These are phyloP conservation scores for Paspalum notatum DNA, from an alignment of 176 grass and related monocot genomes.

Conservation along the genomic window DNA sequence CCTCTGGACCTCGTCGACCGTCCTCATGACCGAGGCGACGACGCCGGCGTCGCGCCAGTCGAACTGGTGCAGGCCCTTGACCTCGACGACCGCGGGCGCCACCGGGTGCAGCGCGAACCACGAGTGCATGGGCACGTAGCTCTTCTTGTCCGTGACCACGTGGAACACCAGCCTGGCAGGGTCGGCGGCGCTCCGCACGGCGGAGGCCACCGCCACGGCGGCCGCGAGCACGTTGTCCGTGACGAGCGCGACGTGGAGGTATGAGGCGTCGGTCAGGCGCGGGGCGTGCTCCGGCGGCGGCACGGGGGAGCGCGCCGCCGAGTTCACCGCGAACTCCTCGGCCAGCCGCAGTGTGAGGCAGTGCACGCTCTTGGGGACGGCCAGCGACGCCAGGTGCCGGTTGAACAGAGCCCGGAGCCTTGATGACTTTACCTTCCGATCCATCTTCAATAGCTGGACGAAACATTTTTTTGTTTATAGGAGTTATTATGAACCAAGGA, in stretches of 20 bases:
- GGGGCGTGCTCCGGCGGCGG: constrained; percentile 77
- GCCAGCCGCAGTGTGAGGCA: constrained; percentile 73
- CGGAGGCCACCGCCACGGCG: constrained; percentile 66
- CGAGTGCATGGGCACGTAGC: constrained; percentile 81
- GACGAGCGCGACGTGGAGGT: constrained; percentile 72
- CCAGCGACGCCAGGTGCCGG: constrained; percentile 68
- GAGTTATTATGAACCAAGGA: constrained; percentile 1
- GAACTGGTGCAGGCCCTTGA: constrained; percentile 91
- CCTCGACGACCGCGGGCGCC: constrained; percentile 71
- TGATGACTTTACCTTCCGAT: constrained; percentile 67
- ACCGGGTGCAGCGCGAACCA: constrained; percentile 86
- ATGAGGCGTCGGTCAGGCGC: constrained; percentile 57
- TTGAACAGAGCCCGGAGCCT: constrained; percentile 63
- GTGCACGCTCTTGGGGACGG: constrained; percentile 81
- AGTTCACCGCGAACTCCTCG: constrained; percentile 84
- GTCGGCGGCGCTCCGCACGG: constrained; percentile 51
- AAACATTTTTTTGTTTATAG: neutral
- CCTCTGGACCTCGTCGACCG: constrained; percentile 66
- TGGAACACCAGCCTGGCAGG: constrained; percentile 79
- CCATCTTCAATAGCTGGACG: constrained; percentile 86
- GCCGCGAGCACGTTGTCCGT: constrained; percentile 90
- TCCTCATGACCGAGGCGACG: constrained; percentile 65
- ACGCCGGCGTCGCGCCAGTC: constrained; percentile 56
- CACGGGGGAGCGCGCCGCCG: constrained; percentile 72
- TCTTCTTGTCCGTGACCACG: constrained; percentile 93